These are phyloP conservation scores for Cladophialophora yegresii DNA, from an alignment of 2,329 filamentous ascomycete genomes.

Conservation along the genomic window DNA sequence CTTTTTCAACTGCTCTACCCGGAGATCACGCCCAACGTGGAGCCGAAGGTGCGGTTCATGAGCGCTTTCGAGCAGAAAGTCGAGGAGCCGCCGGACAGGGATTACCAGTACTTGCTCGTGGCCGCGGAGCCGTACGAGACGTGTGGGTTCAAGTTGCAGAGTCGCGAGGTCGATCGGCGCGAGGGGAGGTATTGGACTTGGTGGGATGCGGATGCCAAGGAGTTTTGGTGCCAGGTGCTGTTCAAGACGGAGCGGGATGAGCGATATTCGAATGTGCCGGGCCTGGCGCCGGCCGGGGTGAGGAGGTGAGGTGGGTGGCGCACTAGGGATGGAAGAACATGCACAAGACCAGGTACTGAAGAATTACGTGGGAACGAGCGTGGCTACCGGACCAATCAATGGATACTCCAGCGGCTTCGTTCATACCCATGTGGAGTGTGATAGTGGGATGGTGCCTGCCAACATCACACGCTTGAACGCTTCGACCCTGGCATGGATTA, in stretches of 20 bases:
- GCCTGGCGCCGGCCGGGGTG: conserved; percentile 54
- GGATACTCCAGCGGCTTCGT: neutral
- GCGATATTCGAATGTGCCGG: conserved; percentile 70
- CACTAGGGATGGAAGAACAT: neutral
- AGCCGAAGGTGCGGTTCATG: conserved; percentile 92
- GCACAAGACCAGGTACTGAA: neutral
- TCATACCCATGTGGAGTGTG: neutral
- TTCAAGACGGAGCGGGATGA: conserved; percentile 99
- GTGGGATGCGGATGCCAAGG: conserved; percentile 93
- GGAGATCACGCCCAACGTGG: conserved; percentile 74
- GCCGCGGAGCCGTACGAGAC: conserved; percentile 98
- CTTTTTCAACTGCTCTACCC: conserved; percentile 97
- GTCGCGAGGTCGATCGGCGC: conserved; percentile 84
- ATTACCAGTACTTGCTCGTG: conserved; percentile 90
- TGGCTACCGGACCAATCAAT: neutral
- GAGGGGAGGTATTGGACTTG: conserved; percentile 89
- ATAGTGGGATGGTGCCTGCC: neutral
- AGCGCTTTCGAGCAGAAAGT: conserved; percentile 94
- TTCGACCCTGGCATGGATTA: neutral
- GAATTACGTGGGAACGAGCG: neutral
- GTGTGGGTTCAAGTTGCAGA: conserved; percentile 92
- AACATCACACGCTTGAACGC: neutral
- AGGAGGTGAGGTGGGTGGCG: conserved; percentile 15
- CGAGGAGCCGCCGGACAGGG: conserved; percentile 87
- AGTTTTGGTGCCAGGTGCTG: conserved; percentile 97